Conservation (phyloP, 305 asterid genomes). For the Solanum chacoense region DNA sequence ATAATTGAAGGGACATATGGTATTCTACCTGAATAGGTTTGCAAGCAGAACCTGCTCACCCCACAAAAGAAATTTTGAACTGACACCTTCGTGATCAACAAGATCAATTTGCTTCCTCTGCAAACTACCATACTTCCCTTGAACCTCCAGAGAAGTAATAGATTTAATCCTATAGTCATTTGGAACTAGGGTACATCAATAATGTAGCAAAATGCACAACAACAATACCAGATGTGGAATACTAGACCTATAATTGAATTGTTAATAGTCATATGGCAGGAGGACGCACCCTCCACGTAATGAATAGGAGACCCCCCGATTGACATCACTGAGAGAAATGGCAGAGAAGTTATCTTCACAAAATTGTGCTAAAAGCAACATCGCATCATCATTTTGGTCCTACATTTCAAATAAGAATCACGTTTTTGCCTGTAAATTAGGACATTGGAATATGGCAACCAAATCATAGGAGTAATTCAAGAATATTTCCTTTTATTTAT, state of each 20-base stretch:
- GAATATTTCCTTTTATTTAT: neutral
- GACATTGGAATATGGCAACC: neutral
- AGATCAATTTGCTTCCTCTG: conserved; percentile 72
- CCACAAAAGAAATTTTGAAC: conserved; percentile 64
- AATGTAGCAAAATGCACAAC: neutral
- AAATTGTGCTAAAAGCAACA: conserved; percentile 87
- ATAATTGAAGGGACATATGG: neutral
- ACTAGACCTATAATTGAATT: neutral
- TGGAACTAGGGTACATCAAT: neutral
- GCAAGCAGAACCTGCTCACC: conserved; percentile 81
- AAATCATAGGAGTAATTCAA: neutral
- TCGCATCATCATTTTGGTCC: conserved; percentile 92
- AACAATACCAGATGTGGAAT: neutral
- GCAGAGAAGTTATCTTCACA: conserved; percentile 84
- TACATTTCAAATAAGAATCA: conserved; percentile 15
- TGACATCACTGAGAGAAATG: conserved; percentile 43
- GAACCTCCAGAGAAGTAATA: conserved; percentile 65
- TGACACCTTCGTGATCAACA: conserved; percentile 59
- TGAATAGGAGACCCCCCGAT: conserved; percentile 50
- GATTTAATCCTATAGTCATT: conserved; percentile 55
- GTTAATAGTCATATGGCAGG: neutral
- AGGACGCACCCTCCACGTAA: conserved; percentile 55
- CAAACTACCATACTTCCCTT: conserved; percentile 41
- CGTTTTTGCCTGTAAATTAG: neutral
- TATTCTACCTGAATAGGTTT: conserved; percentile 67